Evolutionary conservation across 371 early-diverging fungal species (phyloP).

Genomic region (Rhizopus arrhizus): DNA sequence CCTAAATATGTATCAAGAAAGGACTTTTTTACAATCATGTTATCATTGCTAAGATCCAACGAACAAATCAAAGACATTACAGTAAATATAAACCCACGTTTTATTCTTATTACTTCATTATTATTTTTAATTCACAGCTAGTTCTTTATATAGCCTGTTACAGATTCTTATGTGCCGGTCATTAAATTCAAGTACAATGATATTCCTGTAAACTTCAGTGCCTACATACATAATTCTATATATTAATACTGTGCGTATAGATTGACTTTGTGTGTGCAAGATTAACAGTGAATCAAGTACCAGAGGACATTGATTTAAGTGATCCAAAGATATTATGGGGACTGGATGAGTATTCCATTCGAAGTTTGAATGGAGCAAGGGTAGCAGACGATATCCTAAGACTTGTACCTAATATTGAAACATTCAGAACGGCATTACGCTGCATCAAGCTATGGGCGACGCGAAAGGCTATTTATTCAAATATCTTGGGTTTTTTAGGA

Average conservation of each 20-base stretch:
- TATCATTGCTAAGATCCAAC: background rate
- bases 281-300: slow-evolving; percentile 63
- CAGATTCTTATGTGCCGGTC: slow-evolving; percentile 88
- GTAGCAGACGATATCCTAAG: slow-evolving; percentile 88
- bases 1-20: slow-evolving; percentile 90
- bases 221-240: background rate
- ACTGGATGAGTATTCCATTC: slow-evolving; percentile 78
- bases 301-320: slow-evolving; percentile 69
- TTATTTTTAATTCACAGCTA: too few relatives aligned
- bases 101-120: too few relatives aligned
- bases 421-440: slow-evolving; percentile 80
- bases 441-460: slow-evolving; percentile 95
- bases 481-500: slow-evolving; percentile 90
- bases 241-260: slow-evolving; percentile 20
- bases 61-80: background rate
- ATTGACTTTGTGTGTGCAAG: slow-evolving; percentile 90
- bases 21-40: slow-evolving; percentile 92
- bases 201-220: slow-evolving; percentile 52
- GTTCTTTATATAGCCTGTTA: slow-evolving; percentile 44
- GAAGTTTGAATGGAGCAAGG: slow-evolving; percentile 85
- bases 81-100: background rate
- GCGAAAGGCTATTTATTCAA: slow-evolving; percentile 81
- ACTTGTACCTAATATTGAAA: slow-evolving; percentile 78
- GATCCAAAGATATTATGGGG: slow-evolving; percentile 71
- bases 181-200: slow-evolving; percentile 78